Conservation (phyloP, 305 asterid species). For the Fraxinus dipetala region DNA sequence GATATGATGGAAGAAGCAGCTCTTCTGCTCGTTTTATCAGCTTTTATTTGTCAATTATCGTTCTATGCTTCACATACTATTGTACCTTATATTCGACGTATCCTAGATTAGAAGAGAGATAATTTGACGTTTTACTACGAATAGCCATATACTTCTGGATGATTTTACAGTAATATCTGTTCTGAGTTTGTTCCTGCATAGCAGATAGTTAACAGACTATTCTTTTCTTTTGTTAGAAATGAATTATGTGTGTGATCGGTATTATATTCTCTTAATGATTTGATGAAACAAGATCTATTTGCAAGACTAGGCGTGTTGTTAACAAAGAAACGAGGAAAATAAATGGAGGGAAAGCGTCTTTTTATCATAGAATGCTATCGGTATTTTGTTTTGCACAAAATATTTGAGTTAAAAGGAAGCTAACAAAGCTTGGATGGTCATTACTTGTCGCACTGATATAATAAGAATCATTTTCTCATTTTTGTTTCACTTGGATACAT, state of each 20-base stretch:
- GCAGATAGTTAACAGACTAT: not conserved
- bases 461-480: not conserved
- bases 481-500: not conserved
- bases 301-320: not conserved
- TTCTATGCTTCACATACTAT: not conserved
- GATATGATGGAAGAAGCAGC: constrained; percentile 16
- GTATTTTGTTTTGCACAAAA: not conserved
- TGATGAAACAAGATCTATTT: not conserved
- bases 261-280: not conserved
- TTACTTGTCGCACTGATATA: not conserved
- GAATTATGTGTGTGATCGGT: not conserved
- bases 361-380: not conserved
- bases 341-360: not conserved
- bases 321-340: not conserved
- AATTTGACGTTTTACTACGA: not conserved
- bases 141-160: not conserved
- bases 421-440: not conserved
- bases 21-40: not conserved
- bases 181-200: constrained; percentile 9
- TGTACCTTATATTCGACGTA: constrained; percentile 1
- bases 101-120: constrained; percentile 11
- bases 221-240: not conserved
- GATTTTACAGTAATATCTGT: not conserved
- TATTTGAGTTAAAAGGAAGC: not conserved
- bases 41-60: not conserved